Evolutionary conservation across 148 eudicot species (phyloP).

Genomic region (Fallopia convolvulus): DNA sequence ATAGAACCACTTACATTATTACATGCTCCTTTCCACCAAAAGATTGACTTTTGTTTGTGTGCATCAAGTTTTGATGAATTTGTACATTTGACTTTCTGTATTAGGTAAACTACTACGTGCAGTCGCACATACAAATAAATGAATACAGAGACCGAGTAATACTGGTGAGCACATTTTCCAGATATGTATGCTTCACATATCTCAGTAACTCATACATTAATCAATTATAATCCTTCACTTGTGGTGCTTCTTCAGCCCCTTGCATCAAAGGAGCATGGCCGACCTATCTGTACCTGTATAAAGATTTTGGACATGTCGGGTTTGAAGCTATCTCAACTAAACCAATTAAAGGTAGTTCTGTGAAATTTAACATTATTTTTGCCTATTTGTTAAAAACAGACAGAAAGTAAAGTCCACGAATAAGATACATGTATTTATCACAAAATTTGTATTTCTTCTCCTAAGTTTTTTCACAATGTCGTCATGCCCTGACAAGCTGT

Average conservation of each 20-base stretch:
- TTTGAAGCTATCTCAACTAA: constrained; percentile 76
- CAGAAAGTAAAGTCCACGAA: background rate
- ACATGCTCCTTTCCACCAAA: background rate
- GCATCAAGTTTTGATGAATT: background rate
- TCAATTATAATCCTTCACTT: constrained; percentile 1
- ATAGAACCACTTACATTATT: background rate
- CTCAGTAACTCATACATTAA: background rate
- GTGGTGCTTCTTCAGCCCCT: constrained; percentile 49
- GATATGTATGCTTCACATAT: background rate
- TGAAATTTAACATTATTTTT: background rate
- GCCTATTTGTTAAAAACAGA: background rate
- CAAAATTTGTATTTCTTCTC: background rate
- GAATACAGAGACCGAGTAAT: constrained; percentile 93
- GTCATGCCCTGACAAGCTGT: background rate
- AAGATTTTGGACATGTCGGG: constrained; percentile 98
- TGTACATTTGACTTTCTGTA: constrained; percentile 6
- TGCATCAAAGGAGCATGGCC: constrained; percentile 60
- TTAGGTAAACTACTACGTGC: constrained; percentile 86
- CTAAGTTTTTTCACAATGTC: background rate
- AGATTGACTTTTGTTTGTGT: background rate
- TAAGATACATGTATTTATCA: background rate
- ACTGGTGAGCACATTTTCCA: constrained; percentile 44
- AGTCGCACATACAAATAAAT: constrained; percentile 95
- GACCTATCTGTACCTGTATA: constrained; percentile 66
- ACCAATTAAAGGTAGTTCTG: constrained; percentile 75